Percentiles rank a stretch among this genome's conserved stretches.
Conservation (phyloP, 495 filamentous ascomycete genomes). For the Entonaema liquescens region DNA sequence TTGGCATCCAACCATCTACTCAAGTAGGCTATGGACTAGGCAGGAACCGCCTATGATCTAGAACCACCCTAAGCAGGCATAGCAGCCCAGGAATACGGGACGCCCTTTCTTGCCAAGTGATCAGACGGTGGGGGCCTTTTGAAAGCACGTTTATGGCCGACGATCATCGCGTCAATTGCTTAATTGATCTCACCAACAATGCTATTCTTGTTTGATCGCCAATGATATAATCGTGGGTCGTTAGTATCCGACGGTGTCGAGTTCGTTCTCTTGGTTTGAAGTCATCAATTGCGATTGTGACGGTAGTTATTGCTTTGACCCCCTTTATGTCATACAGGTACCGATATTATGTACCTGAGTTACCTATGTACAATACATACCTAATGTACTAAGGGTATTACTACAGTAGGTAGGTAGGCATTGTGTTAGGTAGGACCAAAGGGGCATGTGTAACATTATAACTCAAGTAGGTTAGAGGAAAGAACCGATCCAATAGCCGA, state of each 20-base stretch:
- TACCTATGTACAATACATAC: too few relatives aligned
- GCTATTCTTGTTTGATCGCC: conserved; percentile 25
- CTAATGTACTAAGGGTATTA: too few relatives aligned
- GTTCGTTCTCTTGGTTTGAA: background rate
- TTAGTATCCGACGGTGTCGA: background rate
- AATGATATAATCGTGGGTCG: conserved; percentile 24
- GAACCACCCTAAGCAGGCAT: background rate
- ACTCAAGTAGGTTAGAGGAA: background rate
- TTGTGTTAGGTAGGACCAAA: background rate
- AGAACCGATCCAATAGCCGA: background rate
- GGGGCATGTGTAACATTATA: background rate
- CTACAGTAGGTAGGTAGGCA: too few relatives aligned
- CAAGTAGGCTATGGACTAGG: background rate
- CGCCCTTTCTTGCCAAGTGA: conserved; percentile 19
- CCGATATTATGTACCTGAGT: too few relatives aligned
- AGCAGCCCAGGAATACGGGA: conserved; percentile 13
- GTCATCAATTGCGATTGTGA: background rate
- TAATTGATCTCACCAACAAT: conserved; percentile 12
- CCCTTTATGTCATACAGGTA: background rate
- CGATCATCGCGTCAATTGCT: conserved; percentile 15
- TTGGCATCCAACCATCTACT: conserved; percentile 32
- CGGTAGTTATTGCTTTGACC: background rate
- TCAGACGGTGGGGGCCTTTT: background rate
- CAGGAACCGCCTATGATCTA: conserved; percentile 11
- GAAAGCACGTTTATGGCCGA: background rate